phyloP scores from a whole-genome alignment of 2,329 filamentous ascomycete species.

The Ascochyta fabae region DNA sequence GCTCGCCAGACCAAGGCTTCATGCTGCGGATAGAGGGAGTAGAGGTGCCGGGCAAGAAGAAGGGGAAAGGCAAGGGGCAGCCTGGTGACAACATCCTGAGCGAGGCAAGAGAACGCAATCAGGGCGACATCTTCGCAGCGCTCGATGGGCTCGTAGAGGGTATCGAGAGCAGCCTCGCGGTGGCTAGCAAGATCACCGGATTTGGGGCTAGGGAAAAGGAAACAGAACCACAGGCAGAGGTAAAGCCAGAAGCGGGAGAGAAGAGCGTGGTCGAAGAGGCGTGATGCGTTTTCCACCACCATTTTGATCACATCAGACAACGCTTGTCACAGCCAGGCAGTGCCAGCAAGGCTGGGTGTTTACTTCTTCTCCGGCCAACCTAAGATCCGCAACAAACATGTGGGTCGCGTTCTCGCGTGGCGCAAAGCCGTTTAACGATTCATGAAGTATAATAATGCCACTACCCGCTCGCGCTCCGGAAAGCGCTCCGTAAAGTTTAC shows the following conservation, averaged over 20 bases:
- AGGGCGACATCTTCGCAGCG: constrained; percentile 45
- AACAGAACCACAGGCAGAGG: background rate
- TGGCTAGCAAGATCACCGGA: constrained; percentile 42
- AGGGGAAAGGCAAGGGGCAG: constrained; percentile 39
- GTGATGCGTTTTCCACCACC: background rate
- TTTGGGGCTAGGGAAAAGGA: constrained; percentile 19
- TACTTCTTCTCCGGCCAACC: background rate
- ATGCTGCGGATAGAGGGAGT: constrained; percentile 69
- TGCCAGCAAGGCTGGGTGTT: background rate
- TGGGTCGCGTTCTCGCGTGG: background rate
- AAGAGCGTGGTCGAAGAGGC: background rate
- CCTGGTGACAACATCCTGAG: constrained; percentile 36
- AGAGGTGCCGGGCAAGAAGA: constrained; percentile 44
- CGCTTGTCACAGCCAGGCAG: background rate
- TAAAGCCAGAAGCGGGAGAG: background rate
- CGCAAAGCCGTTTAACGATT: background rate
- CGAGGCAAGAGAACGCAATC: constrained; percentile 38
- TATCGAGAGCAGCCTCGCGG: constrained; percentile 46
- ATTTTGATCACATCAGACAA: constrained; percentile 1
- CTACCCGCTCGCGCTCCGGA: background rate
- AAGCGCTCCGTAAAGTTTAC: background rate
- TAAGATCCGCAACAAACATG: background rate
- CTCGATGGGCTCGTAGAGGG: constrained; percentile 46
- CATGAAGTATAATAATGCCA: constrained; percentile 1
- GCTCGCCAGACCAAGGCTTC: constrained; percentile 52